Base-by-base conservation (phyloP, 345 rosid species). In the Linum lewisii region DNA sequence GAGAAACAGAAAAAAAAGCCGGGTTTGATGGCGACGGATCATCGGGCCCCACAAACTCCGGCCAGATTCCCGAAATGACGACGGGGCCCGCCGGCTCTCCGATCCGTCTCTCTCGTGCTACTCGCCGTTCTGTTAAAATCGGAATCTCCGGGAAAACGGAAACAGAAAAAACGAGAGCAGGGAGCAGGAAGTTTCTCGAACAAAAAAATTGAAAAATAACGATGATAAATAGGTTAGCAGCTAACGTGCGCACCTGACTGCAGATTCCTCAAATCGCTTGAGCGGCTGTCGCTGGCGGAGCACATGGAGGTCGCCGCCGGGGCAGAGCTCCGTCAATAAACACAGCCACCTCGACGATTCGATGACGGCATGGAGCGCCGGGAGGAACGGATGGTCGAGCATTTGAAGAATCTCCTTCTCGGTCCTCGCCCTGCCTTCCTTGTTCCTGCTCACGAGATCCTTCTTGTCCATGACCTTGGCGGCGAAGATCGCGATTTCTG, bases 241-340 rank as follows among this genome's bases (percentile, higher is more conserved):
- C 23, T 23, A 51, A 58, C 47, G 11, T 3, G 66, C 70, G 70
- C 68, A 88, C 95, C 96, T 86, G 74, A 92, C 86, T 79, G 96
- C 87, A 69, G 87, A 68, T 72, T 86, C 93, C 38, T 82, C 83
- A 68, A 92, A 88, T 13, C 93, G 93, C 72, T 83, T 88, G 64
- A 59, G 62, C 7, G 82, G 75, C 67, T 84, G 96, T 60, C 84
- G 86, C 63, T 88, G 96, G 49, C 96, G 89, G 81, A 92, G 95
- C 59, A 92, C 90, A 61, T 92, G 96, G 61, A 92, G 96, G 78
- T 92, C 98, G n/a, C 96, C 98, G 69, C 96, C 93, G 66, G 88
- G 80, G 57, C 98, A 88, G 68, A 92, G 88, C 86, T 92, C 95
- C 51, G 95, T 92, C 13, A 92, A 69, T 26, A 92, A 73, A 64